Evolutionary conservation across 352 stramenopile genomes (phyloP), one percentile per base, ranked within the genome.

Genomic region (Pythium diclinum): DNA sequence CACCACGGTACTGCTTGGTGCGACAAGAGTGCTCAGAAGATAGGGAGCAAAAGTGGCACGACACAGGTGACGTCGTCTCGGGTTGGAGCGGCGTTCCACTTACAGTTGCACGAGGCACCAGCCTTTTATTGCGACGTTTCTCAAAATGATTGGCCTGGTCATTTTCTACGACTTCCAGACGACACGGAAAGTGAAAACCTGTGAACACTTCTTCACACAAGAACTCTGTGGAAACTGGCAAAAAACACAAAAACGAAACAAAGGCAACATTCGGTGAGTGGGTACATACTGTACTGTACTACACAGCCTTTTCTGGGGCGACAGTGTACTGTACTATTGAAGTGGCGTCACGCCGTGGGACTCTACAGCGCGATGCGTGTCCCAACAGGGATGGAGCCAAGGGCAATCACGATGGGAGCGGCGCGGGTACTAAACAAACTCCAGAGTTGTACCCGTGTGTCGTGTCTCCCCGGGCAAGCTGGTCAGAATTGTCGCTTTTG

Each of bases 271-370:
- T 51, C 44, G 19, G 44, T 25, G 44, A 51, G 44, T 51, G 44
- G 44, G 44, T 51, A 51, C 44, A 30, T 16, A 30, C 44, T 17
- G 44, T 28, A 51, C 42, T 48, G 42, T 9, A 25, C 42, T 10
- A 21, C 44, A 51, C 44, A 30, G 44, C 11, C 36, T 42, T 17
- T 42, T 42, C 36, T 42, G 9, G 2, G 36, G 36, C 11, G 36
- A 42, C 9, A 42, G 36, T 42, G 36, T 14, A 42, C 9, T n/a
- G 36, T 42, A 42, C 10, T 42, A 46, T 51, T 51, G 44, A 51
- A 51, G 44, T 51, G 44, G 44, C 44, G 44, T 51, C 44, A 51
- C 44, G 44, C 44, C 44, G 44, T 51, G 44, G 44, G 44, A 51
- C 44, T 51, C 44, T 30, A 4, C 3, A 2, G 14, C 16, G 6